Evolutionary conservation across 2,329 filamentous ascomycete species (phyloP), one percentile per base, ranked within the genome.

Genomic region (Saccharata proteae): DNA sequence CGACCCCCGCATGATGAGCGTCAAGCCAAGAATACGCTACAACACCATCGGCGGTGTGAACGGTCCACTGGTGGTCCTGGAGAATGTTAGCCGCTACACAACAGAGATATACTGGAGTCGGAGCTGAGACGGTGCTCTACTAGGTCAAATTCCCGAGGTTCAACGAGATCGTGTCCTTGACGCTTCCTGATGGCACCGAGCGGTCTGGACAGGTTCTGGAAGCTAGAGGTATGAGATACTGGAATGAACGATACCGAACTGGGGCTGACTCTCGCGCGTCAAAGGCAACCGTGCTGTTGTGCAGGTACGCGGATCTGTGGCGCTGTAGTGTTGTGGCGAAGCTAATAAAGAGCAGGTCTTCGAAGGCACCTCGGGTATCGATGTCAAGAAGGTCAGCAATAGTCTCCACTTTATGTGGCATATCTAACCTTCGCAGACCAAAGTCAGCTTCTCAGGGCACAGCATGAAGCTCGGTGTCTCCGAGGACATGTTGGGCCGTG

Each of bases 41-140:
- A 98, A 98, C 69, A 98, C 90, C 48, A 85, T 98, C 55, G 83
- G 85, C 54, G 88, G 88, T 67, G 79, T 98, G 62, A 98, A 98
- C 65, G 90, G 90, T 38, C 90, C 90, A 50, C 74, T 98, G 61
- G 90, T 98, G 55, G 88, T 98, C 54, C 74, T 98, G 45, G 90
- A 96, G 58, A 92, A 93, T 73, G 88, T 93, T 59, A 46, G 77
- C 64, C 31, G 41, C 38, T 34, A 21, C 24, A 26, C 16, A 26
- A 6, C 4, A 30, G 15, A 43, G 26, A 19, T 28, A 11, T 12
- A 6, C 11, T 28, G 15, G 25, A 18, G 27, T 25, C 33, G 32
- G 39, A 43, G 46, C 47, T 51, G 34, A 52, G 36, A 30, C 24
- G 30, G 26, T 34, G 24, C 36, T 28, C 29, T 38, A 26, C 48